Base-by-base conservation (phyloP, 306 rosid species). In the Rosa chinensis region DNA sequence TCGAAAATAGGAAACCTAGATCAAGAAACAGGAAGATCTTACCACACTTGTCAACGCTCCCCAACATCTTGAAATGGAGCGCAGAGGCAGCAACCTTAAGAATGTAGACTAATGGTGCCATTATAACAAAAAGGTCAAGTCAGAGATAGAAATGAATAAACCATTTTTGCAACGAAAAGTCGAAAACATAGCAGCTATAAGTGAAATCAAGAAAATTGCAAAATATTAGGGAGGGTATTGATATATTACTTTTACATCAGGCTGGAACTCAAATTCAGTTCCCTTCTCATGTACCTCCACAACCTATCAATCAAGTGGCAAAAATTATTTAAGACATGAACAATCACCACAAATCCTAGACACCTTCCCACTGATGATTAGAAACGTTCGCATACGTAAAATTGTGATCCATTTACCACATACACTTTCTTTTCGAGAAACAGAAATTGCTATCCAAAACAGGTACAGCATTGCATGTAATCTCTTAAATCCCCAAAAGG, bases 61-160 rank as follows among this genome's bases (percentile, higher is more conserved):
- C 92, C 94, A 92, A 80, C 90, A 88, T 87, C 98, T 88, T 75
- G 98, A 92, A 71, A 92, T 87, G 62, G 93, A 84, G 71, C 97
- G 93, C 74, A 94, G 86, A 35, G 98, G 98, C 77, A 94, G 84
- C 75, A 89, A 75, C 78, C 90, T 87, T 45, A 94, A 52, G 82
- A 92, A 86, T 71, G 90, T 63, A 67, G 97, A 96, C 98, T 92
- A 53, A 43, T 74, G 35, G 32, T 28, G 32, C 1, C 32, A 28
- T 28, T 28, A 70, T 17, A 52, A 47, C 58, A 47, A 79, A 45
- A 49, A 79, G n/a, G 42, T 23, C 9, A 77, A 47, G 56, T 83
- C 48, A 63, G 62, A 78, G 70, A 76, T 28, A 61, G 79, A 77
- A 52, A 49, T 48, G 28, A 72, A 55, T 0, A 4, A 79, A 83